phyloP scores from a whole-genome alignment of 345 rosid species.

The Linum usitatissimum region DNA sequence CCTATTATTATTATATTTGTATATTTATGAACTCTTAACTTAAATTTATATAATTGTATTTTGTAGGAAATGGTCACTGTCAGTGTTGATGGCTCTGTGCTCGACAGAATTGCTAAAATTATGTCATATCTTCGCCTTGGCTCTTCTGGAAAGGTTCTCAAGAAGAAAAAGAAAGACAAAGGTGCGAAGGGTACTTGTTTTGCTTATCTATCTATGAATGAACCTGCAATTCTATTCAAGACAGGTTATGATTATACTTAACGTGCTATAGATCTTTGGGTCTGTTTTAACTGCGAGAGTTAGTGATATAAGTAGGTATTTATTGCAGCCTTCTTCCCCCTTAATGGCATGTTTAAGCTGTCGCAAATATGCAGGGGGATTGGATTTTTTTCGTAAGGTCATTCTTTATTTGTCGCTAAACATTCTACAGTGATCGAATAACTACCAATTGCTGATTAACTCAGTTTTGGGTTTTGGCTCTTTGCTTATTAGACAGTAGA shows the following conservation, averaged over 20 bases:
- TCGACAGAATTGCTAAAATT: conserved; percentile 91
- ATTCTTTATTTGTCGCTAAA: background rate
- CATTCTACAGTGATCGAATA: background rate
- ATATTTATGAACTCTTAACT: background rate
- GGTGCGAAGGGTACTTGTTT: conserved; percentile 49
- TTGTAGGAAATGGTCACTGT: conserved; percentile 87
- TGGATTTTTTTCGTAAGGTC: background rate
- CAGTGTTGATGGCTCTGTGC: conserved; percentile 87
- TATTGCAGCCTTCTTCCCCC: background rate
- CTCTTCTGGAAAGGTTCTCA: conserved; percentile 95
- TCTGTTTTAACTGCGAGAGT: no score
- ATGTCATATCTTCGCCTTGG: conserved; percentile 98
- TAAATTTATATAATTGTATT: conserved; percentile 11
- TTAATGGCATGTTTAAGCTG: background rate
- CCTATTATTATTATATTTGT: background rate
- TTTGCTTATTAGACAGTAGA: background rate
- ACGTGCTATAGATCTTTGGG: background rate
- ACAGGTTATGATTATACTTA: background rate
- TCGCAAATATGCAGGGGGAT: background rate
- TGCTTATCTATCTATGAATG: background rate
- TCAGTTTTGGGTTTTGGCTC: background rate
- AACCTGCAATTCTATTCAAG: background rate
- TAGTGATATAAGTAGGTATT: background rate
- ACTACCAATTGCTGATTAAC: background rate
- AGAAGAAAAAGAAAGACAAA: conserved; percentile 97